These are phyloP conservation scores for Vaccinium vitisidaea DNA, from an alignment of 148 eudicot species.

Conservation along the genomic window DNA sequence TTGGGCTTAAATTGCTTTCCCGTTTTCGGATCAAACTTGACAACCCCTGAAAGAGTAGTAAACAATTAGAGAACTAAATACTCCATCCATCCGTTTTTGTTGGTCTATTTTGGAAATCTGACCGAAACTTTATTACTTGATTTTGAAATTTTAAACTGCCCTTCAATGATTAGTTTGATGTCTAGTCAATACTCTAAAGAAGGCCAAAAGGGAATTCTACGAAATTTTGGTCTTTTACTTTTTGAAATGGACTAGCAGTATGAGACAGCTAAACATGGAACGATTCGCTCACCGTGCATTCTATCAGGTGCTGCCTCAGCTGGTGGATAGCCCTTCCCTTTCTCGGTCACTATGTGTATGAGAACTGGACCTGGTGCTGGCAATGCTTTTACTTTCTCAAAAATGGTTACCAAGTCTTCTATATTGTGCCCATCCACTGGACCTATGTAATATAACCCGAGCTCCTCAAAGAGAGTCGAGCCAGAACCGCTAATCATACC, in stretches of 20 bases:
- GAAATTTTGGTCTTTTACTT: no score
- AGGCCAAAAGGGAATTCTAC: no score
- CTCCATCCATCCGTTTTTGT: no score
- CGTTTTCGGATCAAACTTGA: conserved; percentile 29
- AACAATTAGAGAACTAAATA: background rate
- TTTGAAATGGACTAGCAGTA: no score
- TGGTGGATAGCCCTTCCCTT: conserved; percentile 80
- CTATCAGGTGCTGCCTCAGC: conserved; percentile 72
- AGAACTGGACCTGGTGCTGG: conserved; percentile 72
- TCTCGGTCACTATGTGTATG: conserved; percentile 72
- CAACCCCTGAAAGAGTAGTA: conserved; percentile 22
- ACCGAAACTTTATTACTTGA: no score
- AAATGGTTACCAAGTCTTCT: conserved; percentile 54
- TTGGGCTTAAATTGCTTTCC: conserved; percentile 30
- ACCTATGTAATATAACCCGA: conserved; percentile 71
- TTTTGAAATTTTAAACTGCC: no score
- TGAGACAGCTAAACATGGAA: no score
- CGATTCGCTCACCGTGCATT: conserved; percentile 63
- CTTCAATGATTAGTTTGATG: no score
- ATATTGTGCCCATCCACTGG: conserved; percentile 78
- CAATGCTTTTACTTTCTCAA: conserved; percentile 57
- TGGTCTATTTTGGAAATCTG: no score
- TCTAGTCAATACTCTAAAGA: no score
- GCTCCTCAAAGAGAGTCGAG: conserved; percentile 62
- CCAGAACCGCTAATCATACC: conserved; percentile 56